Evolutionary conservation across 1,139 yeast species (phyloP).

Genomic region (Pichia sp.): DNA sequence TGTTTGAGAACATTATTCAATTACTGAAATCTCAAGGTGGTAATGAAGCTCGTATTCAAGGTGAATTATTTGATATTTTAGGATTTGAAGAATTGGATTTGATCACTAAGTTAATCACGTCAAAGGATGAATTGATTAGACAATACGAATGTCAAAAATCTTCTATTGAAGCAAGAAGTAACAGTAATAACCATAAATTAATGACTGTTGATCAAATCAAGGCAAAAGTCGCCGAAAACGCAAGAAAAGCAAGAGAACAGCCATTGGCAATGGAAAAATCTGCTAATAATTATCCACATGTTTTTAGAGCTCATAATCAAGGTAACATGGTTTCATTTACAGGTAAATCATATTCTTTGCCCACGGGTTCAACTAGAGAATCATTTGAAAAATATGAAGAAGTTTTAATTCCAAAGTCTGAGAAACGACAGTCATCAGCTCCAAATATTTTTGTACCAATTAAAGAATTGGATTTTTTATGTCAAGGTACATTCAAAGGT

Average conservation of each 20-base stretch:
- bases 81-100: slow-evolving; percentile 85
- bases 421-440: slow-evolving; percentile 38
- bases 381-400: slow-evolving; percentile 65
- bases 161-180: neutral
- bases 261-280: slow-evolving; percentile 42
- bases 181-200: slow-evolving; percentile 24
- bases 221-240: slow-evolving; percentile 50
- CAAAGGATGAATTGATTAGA: slow-evolving; percentile 32
- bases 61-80: slow-evolving; percentile 63
- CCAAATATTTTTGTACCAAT: slow-evolving; percentile 54
- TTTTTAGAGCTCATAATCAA: slow-evolving; percentile 63
- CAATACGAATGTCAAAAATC: slow-evolving; percentile 13
- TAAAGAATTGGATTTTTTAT: slow-evolving; percentile 61
- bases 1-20: slow-evolving; percentile 29
- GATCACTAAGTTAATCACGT: slow-evolving; percentile 57
- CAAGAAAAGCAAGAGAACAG: slow-evolving; percentile 44
- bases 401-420: slow-evolving; percentile 72
- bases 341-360: slow-evolving; percentile 75
- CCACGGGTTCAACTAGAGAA: slow-evolving; percentile 71
- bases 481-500: slow-evolving; percentile 78
- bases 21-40: slow-evolving; percentile 29
- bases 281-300: slow-evolving; percentile 74
- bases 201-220: slow-evolving; percentile 54
- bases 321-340: slow-evolving; percentile 67
- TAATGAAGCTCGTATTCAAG: slow-evolving; percentile 59